Evolutionary conservation across 2,329 filamentous ascomycete genomes (phyloP).

Genomic region (Fusarium sacchari): DNA sequence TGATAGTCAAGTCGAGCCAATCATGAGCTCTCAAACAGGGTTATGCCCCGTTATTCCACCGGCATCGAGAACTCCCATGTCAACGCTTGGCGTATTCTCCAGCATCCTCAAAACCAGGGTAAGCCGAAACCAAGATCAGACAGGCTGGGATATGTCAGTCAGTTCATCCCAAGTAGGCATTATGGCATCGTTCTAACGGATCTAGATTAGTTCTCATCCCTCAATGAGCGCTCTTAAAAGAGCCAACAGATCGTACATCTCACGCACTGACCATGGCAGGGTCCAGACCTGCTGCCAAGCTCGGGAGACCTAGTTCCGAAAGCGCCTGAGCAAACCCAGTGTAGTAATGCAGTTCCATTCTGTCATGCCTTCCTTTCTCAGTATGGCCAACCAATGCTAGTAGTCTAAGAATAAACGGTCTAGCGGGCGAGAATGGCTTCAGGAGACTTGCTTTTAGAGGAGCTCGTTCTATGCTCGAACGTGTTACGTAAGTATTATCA

Average conservation of each 20-base stretch:
- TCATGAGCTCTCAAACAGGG: fast-evolving
- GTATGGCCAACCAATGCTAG: fast-evolving
- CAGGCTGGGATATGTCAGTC: background rate
- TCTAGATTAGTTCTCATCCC: fast-evolving
- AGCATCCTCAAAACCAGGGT: background rate
- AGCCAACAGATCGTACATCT: background rate
- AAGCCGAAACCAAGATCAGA: background rate
- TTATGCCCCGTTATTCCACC: background rate
- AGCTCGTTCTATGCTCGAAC: fast-evolving
- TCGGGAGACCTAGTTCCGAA: background rate
- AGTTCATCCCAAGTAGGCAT: background rate
- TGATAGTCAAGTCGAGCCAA: fast-evolving
- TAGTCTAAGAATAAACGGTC: background rate
- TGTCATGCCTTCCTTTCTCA: fast-evolving
- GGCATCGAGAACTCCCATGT: background rate
- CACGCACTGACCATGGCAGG: fast-evolving
- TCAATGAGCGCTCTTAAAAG: fast-evolving
- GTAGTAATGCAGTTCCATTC: background rate
- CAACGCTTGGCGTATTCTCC: background rate
- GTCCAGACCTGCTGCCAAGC: fast-evolving
- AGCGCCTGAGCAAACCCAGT: fast-evolving
- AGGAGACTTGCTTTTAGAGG: background rate
- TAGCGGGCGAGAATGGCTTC: background rate
- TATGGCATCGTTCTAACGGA: fast-evolving
- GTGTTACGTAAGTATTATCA: background rate